phyloP scores from a whole-genome alignment of 345 rosid species.

The Streptanthus diversifolius region DNA sequence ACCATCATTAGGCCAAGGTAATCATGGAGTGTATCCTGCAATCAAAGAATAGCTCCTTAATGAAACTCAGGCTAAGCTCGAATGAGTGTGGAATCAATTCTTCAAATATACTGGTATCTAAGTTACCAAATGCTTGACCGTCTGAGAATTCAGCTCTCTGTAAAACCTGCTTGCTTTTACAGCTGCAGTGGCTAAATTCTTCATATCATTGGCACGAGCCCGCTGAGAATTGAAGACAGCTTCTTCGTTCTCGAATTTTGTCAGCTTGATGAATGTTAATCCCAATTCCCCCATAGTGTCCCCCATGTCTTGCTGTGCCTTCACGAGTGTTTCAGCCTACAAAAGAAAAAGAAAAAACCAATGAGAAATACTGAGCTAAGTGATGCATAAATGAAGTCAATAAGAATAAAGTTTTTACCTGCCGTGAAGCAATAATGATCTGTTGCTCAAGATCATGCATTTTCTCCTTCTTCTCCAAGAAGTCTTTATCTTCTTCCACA shows the following conservation, averaged over 20 bases:
- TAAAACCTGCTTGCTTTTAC: constrained; percentile 97
- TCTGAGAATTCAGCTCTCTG: constrained; percentile 79
- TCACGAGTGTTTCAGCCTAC: constrained; percentile 86
- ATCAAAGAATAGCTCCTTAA: constrained; percentile 5
- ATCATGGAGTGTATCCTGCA: constrained; percentile 87
- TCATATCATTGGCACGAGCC: constrained; percentile 79
- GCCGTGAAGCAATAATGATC: constrained; percentile 87
- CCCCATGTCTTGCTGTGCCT: constrained; percentile 96
- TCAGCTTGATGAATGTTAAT: constrained; percentile 76
- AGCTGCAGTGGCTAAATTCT: constrained; percentile 84
- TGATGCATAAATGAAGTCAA: neutral
- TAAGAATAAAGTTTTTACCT: constrained; percentile 38
- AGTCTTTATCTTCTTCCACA: constrained; percentile 89
- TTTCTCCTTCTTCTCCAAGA: constrained; percentile 78
- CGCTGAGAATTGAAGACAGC: constrained; percentile 68
- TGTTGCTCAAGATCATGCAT: constrained; percentile 84
- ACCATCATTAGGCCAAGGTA: constrained; percentile 88
- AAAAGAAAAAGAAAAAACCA: neutral
- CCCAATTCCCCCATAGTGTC: constrained; percentile 94
- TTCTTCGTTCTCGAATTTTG: constrained; percentile 92
- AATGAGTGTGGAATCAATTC: neutral
- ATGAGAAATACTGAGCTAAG: neutral
- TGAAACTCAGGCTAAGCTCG: neutral
- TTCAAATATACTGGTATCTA: neutral
- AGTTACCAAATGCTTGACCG: constrained; percentile 88